A percentile compares a stretch with the other conserved stretches of the same genome.
Evolutionary conservation across 192 early-diverging fungal species (phyloP).

Genomic region (Cladochytrium replicatum): DNA sequence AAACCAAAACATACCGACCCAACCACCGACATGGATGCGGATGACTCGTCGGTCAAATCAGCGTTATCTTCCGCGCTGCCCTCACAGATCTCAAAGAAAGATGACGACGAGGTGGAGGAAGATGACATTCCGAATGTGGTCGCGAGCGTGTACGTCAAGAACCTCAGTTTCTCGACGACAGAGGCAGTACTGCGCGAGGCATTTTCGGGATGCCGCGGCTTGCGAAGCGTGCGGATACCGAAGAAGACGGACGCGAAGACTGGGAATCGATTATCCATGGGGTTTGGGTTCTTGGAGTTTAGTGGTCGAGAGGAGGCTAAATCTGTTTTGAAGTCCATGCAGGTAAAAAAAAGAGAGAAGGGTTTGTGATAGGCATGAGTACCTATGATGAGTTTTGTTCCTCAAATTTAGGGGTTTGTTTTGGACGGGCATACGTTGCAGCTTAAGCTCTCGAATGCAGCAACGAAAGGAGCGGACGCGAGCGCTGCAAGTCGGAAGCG

Average conservation of each 20-base stretch:
- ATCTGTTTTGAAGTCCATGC: constrained; percentile 78
- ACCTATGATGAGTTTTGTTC: neutral
- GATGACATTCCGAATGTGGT: constrained; percentile 45
- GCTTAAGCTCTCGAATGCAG: constrained; percentile 80
- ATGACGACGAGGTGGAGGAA: constrained; percentile 8
- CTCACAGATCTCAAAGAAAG: constrained; percentile 13
- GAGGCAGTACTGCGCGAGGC: constrained; percentile 62
- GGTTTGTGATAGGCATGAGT: neutral
- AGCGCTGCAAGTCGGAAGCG: constrained; percentile 7
- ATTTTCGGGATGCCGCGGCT: constrained; percentile 66
- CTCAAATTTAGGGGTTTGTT: constrained; percentile 35
- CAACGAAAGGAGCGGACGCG: constrained; percentile 29
- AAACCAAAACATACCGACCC: constrained; percentile 34
- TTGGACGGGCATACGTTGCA: constrained; percentile 84
- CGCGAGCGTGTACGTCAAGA: constrained; percentile 91
- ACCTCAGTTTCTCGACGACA: constrained; percentile 85
- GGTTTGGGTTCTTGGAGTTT: constrained; percentile 97
- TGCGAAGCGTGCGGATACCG: constrained; percentile 70
- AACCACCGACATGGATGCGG: constrained; percentile 22
- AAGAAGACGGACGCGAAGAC: constrained; percentile 82
- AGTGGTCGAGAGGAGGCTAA: constrained; percentile 66
- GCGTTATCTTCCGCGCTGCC: constrained; percentile 1
- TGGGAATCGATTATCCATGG: constrained; percentile 75
- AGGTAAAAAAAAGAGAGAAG: constrained; percentile 28
- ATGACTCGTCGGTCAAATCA: constrained; percentile 23